These are phyloP conservation scores for Annona squamosa DNA, from an alignment of 164 flowering plant species.

Conservation along the genomic window DNA sequence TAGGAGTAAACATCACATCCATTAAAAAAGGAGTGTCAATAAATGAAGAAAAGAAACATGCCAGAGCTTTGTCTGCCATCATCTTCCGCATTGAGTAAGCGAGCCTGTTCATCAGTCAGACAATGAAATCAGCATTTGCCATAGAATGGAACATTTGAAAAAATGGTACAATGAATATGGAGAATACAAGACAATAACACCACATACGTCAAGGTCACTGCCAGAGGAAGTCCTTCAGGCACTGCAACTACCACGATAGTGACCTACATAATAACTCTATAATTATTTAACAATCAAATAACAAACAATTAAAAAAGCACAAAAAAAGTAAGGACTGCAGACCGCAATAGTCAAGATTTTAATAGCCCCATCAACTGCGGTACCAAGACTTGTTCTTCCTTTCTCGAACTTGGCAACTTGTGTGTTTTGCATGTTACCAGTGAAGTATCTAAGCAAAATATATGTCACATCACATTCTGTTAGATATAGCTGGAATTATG, in stretches of 20 bases:
- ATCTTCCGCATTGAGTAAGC: constrained; percentile 99
- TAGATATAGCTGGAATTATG: neutral
- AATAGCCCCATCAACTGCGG: constrained; percentile 64
- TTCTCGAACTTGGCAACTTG: constrained; percentile 37
- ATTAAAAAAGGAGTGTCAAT: no score
- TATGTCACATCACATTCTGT: neutral
- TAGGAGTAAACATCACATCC: no score
- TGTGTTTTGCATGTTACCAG: constrained; percentile 43
- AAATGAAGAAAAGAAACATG: constrained; percentile 19
- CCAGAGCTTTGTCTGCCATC: constrained; percentile 98
- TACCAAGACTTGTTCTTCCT: constrained; percentile 48
- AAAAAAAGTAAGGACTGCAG: constrained; percentile 14
- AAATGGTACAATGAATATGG: neutral
- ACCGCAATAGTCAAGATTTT: constrained; percentile 86
- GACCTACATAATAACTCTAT: constrained; percentile 37
- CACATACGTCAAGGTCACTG: constrained; percentile 96
- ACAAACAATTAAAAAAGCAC: neutral
- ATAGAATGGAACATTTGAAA: neutral
- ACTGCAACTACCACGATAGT: constrained; percentile 98
- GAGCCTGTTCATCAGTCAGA: constrained; percentile 41
- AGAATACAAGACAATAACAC: neutral
- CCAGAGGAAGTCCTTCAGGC: constrained; percentile 98
- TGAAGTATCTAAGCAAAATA: constrained; percentile 49
- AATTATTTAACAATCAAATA: neutral
- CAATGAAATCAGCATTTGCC: neutral